These are phyloP conservation scores for Trametes cingulata DNA, from an alignment of 768 basidiomycete genomes.

Conservation along the genomic window DNA sequence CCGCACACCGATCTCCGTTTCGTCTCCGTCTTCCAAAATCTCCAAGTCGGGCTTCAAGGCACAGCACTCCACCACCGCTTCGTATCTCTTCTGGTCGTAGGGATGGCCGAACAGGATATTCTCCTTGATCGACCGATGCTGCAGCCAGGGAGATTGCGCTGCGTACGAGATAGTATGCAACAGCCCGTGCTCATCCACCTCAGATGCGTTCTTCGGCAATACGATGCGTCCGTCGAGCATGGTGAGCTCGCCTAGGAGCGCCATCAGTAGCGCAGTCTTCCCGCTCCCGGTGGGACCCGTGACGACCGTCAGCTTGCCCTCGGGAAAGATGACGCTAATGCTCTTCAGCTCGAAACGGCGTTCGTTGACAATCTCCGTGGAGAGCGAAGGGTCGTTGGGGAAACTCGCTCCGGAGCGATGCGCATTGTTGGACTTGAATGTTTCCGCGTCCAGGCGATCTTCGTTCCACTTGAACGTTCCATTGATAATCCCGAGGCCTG, in stretches of 20 bases:
- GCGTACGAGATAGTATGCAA: conserved; percentile 52
- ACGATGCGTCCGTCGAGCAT: conserved; percentile 54
- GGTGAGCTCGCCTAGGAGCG: conserved; percentile 73
- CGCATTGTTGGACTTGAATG: conserved; percentile 19
- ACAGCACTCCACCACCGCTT: conserved; percentile 79
- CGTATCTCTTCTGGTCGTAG: conserved; percentile 69
- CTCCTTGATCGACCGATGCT: conserved; percentile 50
- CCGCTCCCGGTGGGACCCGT: conserved; percentile 82
- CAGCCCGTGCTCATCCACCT: conserved; percentile 59
- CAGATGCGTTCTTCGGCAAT: conserved; percentile 64
- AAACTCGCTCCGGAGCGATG: not conserved
- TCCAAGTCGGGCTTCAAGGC: conserved; percentile 80
- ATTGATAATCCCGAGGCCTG: conserved; percentile 48
- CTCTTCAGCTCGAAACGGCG: conserved; percentile 68
- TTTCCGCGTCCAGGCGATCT: conserved; percentile 31
- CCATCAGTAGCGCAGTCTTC: conserved; percentile 79
- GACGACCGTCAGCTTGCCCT: conserved; percentile 67
- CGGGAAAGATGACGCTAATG: conserved; percentile 69
- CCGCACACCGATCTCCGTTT: conserved; percentile 80
- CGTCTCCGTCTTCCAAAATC: conserved; percentile 84
- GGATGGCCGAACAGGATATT: conserved; percentile 63
- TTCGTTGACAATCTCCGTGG: conserved; percentile 30
- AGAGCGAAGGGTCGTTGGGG: conserved; percentile 10
- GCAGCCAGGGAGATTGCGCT: conserved; percentile 50
- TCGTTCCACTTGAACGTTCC: conserved; percentile 62